Evolutionary conservation across 306 rosid species (phyloP).

Genomic region (Rosa chinensis): DNA sequence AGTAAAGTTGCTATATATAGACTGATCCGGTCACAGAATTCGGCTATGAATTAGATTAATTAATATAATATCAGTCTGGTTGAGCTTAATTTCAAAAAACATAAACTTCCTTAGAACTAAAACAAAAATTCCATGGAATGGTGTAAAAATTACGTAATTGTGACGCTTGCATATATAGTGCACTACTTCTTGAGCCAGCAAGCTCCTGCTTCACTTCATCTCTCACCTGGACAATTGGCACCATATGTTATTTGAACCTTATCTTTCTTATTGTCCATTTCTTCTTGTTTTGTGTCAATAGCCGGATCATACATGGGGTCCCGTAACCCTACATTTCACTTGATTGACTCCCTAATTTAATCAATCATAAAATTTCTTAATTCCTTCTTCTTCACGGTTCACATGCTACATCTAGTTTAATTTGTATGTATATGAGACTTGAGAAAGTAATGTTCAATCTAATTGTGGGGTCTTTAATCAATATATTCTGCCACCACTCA

Average conservation of each 20-base stretch:
- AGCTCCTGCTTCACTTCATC: conserved; percentile 7
- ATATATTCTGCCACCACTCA: conserved; percentile 40
- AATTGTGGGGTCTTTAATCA: conserved; percentile 40
- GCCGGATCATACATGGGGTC: conserved; percentile 6
- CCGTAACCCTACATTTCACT: not conserved
- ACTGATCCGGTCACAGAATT: conserved; percentile 17
- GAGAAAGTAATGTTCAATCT: conserved; percentile 30
- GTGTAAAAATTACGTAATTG: conserved; percentile 5
- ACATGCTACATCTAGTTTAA: not conserved
- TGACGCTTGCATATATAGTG: not conserved
- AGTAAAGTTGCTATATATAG: not conserved
- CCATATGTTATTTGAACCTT: not conserved
- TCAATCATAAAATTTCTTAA: not conserved
- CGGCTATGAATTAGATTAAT: conserved; percentile 1
- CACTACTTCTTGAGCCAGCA: not conserved
- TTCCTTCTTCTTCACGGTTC: not conserved
- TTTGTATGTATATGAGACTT: not conserved
- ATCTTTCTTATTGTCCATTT: conserved; percentile 16
- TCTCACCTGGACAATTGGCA: not conserved
- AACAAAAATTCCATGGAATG: not conserved
- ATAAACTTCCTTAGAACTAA: not conserved
- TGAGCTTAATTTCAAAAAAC: not conserved
- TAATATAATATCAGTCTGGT: not conserved
- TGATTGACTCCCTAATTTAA: not conserved
- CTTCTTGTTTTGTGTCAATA: not conserved